Evolutionary conservation across 345 rosid species (phyloP).

Genomic region (Gossypium bickii): DNA sequence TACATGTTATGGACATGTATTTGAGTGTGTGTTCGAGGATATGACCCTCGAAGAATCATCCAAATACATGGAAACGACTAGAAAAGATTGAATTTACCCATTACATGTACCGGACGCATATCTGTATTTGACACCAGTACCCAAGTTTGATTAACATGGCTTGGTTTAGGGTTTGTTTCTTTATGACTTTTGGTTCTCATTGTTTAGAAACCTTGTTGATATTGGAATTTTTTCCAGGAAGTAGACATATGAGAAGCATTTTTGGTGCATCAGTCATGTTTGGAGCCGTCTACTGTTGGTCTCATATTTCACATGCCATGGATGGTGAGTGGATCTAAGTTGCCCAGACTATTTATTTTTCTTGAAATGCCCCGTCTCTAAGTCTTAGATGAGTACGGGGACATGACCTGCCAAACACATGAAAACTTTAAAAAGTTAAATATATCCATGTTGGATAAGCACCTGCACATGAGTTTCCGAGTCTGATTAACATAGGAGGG

Average conservation of each 20-base stretch:
- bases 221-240: slow-evolving; percentile 26
- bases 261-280: slow-evolving; percentile 26
- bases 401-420: background rate
- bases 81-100: background rate
- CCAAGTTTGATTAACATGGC: background rate
- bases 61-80: background rate
- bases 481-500: slow-evolving; percentile 11
- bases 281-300: slow-evolving; percentile 25
- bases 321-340: slow-evolving; percentile 26
- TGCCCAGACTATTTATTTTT: background rate
- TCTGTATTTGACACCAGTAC: background rate
- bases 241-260: slow-evolving; percentile 22
- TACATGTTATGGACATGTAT: background rate
- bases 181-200: background rate
- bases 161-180: background rate
- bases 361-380: background rate
- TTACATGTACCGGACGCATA: too few species aligned
- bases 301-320: slow-evolving; percentile 26
- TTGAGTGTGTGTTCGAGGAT: background rate
- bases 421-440: background rate
- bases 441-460: background rate
- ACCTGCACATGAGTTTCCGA: background rate
- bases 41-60: background rate
- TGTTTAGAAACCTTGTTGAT: background rate
- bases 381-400: background rate